These are phyloP conservation scores for Fraxinus anomala DNA, from an alignment of 257 asterid species.

Conservation along the genomic window DNA sequence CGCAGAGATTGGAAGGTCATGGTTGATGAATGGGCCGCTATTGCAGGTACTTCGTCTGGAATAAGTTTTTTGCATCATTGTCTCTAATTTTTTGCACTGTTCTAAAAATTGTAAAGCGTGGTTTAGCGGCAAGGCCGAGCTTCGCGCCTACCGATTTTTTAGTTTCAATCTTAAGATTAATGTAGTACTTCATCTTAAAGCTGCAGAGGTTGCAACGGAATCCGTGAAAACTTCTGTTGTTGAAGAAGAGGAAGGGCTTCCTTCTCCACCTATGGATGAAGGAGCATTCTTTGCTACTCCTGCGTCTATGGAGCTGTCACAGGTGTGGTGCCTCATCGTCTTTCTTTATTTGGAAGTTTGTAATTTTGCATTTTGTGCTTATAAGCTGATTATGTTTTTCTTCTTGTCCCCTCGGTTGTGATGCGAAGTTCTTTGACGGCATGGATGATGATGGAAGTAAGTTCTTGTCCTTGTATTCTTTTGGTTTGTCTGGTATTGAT, in stretches of 20 bases:
- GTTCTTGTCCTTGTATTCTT: conserved; percentile 34
- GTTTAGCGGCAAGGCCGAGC: no score
- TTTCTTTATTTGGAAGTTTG: neutral
- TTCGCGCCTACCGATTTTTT: no score
- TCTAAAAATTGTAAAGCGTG: no score
- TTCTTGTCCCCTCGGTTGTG: conserved; percentile 26
- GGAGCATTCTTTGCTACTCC: conserved; percentile 61
- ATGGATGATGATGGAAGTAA: conserved; percentile 64
- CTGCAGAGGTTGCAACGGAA: conserved; percentile 51
- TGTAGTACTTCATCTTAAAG: conserved; percentile 10
- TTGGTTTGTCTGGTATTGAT: neutral
- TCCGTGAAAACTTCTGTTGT: conserved; percentile 56
- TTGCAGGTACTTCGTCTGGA: conserved; percentile 47
- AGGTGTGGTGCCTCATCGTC: conserved; percentile 39
- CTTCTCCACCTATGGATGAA: conserved; percentile 86
- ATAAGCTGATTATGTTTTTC: conserved; percentile 25
- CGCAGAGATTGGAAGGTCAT: conserved; percentile 64
- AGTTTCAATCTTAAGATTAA: conserved; percentile 3
- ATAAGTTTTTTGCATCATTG: neutral
- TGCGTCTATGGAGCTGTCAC: conserved; percentile 59
- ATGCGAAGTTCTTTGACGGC: conserved; percentile 49
- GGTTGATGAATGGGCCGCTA: conserved; percentile 69
- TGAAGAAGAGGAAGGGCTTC: conserved; percentile 69
- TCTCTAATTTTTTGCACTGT: neutral
- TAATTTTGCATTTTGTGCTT: neutral